Evolutionary conservation across 2,329 filamentous ascomycete species (phyloP).

Genomic region (Fusarium odoratissimum): DNA sequence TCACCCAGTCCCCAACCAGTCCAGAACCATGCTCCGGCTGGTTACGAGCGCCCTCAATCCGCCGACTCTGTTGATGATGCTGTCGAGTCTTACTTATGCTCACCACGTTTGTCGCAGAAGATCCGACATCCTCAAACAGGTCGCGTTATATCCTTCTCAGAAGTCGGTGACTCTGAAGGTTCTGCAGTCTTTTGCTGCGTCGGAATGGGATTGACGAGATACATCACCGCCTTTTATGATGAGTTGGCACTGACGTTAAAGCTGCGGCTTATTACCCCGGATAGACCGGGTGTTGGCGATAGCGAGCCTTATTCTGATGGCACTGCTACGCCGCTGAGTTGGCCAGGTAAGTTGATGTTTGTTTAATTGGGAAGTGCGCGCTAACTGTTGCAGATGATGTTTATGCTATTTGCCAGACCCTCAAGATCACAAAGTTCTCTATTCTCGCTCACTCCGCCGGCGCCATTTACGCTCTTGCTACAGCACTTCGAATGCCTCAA

Average conservation of each 20-base stretch:
- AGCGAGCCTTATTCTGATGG: conserved; percentile 87
- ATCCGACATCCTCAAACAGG: conserved; percentile 88
- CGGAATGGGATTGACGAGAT: conserved; percentile 96
- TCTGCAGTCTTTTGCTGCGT: conserved; percentile 96
- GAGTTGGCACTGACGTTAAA: conserved; percentile 91
- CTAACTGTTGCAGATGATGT: conserved; percentile 72
- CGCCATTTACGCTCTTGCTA: conserved; percentile 97
- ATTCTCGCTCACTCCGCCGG: conserved; percentile 96
- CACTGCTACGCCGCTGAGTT: conserved; percentile 87
- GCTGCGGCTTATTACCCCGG: conserved; percentile 90
- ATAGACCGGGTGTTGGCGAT: conserved; percentile 92
- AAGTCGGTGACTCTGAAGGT: conserved; percentile 92
- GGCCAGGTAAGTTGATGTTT: conserved; percentile 77
- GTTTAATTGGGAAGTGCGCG: rapidly evolving
- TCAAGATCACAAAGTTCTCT: conserved; percentile 96
- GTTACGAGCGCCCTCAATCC: conserved; percentile 80
- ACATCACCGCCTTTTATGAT: conserved; percentile 97
- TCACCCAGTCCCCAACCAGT: conserved; percentile 44
- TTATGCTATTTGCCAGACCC: conserved; percentile 88
- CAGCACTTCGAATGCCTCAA: conserved; percentile 93
- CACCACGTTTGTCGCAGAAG: conserved; percentile 86
- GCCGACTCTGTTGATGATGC: conserved; percentile 90
- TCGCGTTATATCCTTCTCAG: conserved; percentile 91
- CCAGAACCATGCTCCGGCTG: conserved; percentile 54
- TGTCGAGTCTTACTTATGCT: conserved; percentile 85